Evolutionary conservation across 2,329 filamentous ascomycete species (phyloP), one percentile per base, ranked within the genome.

Genomic region (Clathrospora elynae): DNA sequence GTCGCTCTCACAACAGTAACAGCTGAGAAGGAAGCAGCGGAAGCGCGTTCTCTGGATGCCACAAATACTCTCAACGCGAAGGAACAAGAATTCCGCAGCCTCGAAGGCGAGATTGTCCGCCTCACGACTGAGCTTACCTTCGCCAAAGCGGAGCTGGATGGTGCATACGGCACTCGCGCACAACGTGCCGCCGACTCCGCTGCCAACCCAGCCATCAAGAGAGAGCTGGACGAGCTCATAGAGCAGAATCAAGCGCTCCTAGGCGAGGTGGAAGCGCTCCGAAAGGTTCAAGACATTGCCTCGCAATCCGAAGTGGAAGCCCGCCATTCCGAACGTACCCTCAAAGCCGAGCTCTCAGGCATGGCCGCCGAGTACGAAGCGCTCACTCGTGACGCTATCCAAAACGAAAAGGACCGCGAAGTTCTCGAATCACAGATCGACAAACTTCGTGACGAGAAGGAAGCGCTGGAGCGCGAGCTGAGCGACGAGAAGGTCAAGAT

Each of bases 71-170:
- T 70, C 17, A 61, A 61, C 10, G 55, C 57, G 5, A 71, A 70
- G 28, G 66, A 68, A 37, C 57, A 70, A 32, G 67, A 70, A 19
- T 59, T 70, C 32, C 61, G 63, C 20, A 58, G 59, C 28, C 56
- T 86, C 24, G 84, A 86, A 62, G 75, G 78, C 41, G 81, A 87
- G 59, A 76, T 87, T 35, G 83, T 86, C 3, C 77, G 81, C 37
- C 74, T 86, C 5, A 84, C 83, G 23, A 88, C 85, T 2, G 85
- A 97, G 74, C 80, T 97, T 28, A 95, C 92, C n/a, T 86, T 97
- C 55, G 90, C 88, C 17, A 83, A 84, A 62, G 89, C 91, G 38
- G 92, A 97, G 69, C 87, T 97, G 17, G 93, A 96, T 59, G 90
- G 90, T 50, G 95, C 95, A 64, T 96, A 97, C 65, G 93, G 93